These are phyloP conservation scores for Fraxinus floribunda DNA, from an alignment of 305 asterid genomes.

Conservation along the genomic window DNA sequence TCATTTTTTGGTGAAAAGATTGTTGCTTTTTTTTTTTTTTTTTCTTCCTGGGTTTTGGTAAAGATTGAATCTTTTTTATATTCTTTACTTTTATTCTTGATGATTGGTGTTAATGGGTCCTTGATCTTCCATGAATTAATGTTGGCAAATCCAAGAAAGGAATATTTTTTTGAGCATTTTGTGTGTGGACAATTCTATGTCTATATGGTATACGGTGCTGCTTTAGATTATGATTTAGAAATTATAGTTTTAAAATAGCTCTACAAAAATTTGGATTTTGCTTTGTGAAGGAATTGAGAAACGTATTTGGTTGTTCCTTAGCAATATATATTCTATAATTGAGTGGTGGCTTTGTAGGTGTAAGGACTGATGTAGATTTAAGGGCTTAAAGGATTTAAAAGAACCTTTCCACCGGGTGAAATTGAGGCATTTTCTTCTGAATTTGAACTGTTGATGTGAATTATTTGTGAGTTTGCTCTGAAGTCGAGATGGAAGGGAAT, in stretches of 20 bases:
- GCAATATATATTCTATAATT: background rate
- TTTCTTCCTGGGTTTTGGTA: conserved; percentile 5
- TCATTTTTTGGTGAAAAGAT: conserved; percentile 25
- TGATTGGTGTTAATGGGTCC: conserved; percentile 16
- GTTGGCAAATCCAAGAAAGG: conserved; percentile 5
- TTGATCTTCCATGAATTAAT: conserved; percentile 4
- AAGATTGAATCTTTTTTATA: background rate
- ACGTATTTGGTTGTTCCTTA: background rate
- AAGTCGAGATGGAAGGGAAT: conserved; percentile 48
- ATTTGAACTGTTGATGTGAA: conserved; percentile 23
- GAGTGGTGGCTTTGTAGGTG: background rate
- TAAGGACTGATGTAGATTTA: background rate
- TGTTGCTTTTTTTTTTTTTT: background rate
- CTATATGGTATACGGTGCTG: background rate
- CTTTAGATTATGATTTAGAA: conserved; percentile 19
- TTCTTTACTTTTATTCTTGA: conserved; percentile 15
- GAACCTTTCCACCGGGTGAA: conserved; percentile 7
- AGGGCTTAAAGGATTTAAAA: conserved; percentile 25
- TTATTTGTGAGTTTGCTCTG: conserved; percentile 29
- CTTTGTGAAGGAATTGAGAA: conserved; percentile 10
- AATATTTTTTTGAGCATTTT: background rate
- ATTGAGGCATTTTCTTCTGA: conserved; percentile 26
- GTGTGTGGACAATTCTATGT: background rate
- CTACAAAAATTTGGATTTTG: conserved; percentile 5
- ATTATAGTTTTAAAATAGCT: conserved; percentile 9